Base-by-base conservation (phyloP, 2,329 filamentous ascomycete genomes). In the Cladosporium phlei region DNA sequence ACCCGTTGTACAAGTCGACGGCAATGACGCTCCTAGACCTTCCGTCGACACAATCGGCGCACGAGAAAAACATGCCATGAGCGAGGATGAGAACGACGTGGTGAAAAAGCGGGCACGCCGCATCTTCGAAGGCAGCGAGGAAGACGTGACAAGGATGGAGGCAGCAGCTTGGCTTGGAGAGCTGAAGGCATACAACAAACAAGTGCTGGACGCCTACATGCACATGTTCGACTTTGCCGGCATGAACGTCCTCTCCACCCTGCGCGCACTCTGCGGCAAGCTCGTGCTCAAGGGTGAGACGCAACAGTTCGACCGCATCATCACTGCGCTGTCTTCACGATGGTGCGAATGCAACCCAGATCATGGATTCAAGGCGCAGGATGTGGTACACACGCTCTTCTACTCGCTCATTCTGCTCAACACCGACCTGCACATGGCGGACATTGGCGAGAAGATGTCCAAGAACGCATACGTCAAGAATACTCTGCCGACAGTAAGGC, bases 391-490 rank as follows among this genome's bases (percentile, higher is more conserved):
- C 65, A 96, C 90, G 19, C 94, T 97, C 53, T 94, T 88, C 69
- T 98, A 97, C 67, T 96, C 93, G 1, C 82, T 98, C 54, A 83
- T 98, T 61, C 76, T 98, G 9, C 77, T 98, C 53, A 98, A 98
- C 61, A 98, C 93, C 25, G 93, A 98, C 70, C 74, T 98, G 47
- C 91, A 98, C 61, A 68, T 97, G 60, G 93, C 91, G 49, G 90
- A 97, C 62, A 95, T 97, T 57, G 89, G 95, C 52, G 82, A 86
- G 58, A 95, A 95, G 71, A 98, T 98, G 93, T 97, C 91, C 1
- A 82, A 86, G 47, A 84, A 78, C 53, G 91, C 97, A 61, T 98
- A 97, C 61, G 80, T 98, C 62, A 95, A 94, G 68, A 98, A 98
- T 63, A 96, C 93, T 4, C 83, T 97, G 75, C 85, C 86, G 1